Evolutionary conservation across 257 asterid species (phyloP).

Genomic region (Solanum stenotomum): DNA sequence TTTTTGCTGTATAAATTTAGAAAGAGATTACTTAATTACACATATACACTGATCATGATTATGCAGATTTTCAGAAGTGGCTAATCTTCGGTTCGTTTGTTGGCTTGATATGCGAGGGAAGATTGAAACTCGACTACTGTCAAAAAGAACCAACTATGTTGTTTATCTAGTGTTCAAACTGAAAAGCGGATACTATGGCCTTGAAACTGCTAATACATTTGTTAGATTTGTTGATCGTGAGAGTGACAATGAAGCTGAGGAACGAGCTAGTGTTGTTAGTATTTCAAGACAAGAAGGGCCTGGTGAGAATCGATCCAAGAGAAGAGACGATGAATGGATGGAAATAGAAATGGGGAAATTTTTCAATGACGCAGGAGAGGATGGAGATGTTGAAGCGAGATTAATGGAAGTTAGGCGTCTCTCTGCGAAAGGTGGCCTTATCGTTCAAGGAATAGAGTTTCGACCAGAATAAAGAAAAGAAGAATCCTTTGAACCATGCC

Average conservation of each 20-base stretch:
- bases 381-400: conserved; percentile 27
- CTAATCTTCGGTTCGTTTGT: conserved; percentile 34
- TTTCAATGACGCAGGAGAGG: not conserved
- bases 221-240: conserved; percentile 15
- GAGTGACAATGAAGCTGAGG: not conserved
- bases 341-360: conserved; percentile 52
- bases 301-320: conserved; percentile 20
- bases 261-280: not conserved
- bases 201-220: conserved; percentile 9
- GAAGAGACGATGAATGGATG: conserved; percentile 52
- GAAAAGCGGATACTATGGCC: conserved; percentile 24
- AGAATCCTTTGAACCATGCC: not conserved
- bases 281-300: conserved; percentile 10
- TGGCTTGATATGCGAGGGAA: conserved; percentile 59
- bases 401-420: conserved; percentile 2
- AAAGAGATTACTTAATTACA: not conserved
- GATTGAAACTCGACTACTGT: conserved; percentile 19
- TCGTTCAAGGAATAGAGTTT: not conserved
- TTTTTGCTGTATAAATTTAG: not conserved
- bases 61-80: conserved; percentile 65
- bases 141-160: conserved; percentile 16
- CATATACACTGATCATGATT: not conserved
- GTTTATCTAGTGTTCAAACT: conserved; percentile 33
- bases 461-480: not conserved
- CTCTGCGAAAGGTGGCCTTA: not conserved